Conservation (phyloP, 225 moss, liverwort and hornwort species). For the Thuidium tamariscinum region DNA sequence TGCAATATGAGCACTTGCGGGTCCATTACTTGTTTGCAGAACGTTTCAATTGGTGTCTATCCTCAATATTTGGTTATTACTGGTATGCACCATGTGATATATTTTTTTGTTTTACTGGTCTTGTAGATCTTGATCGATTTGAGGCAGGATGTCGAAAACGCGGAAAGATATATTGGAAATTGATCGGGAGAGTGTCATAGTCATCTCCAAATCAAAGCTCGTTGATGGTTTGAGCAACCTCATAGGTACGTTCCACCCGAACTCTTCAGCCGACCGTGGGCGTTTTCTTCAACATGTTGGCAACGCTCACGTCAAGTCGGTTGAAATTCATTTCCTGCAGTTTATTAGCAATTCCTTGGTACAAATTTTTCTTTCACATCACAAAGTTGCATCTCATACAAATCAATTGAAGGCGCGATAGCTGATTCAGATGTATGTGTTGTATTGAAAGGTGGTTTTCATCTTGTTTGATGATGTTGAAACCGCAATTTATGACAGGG, state of each 20-base stretch:
- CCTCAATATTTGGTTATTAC: not conserved
- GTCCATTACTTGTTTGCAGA: not conserved
- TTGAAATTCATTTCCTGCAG: not conserved
- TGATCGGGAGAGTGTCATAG: slow-evolving; percentile 48
- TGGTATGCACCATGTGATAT: not conserved
- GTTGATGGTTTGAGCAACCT: slow-evolving; percentile 38
- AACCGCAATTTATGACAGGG: slow-evolving; percentile 13
- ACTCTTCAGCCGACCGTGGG: not conserved
- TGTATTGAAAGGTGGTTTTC: not conserved
- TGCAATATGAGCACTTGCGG: not conserved
- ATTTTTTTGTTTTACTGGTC: not conserved
- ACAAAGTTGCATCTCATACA: not conserved
- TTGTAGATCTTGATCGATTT: not conserved
- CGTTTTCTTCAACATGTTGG: not conserved
- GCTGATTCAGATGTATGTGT: not conserved
- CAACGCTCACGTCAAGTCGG: not conserved
- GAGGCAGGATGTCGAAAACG: slow-evolving; percentile 15
- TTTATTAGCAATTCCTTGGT: not conserved
- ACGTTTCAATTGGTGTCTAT: not conserved
- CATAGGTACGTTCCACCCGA: slow-evolving; percentile 17
- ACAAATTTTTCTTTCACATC: not conserved
- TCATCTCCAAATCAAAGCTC: slow-evolving; percentile 38
- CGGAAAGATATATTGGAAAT: slow-evolving; percentile 43
- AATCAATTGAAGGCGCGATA: not conserved
- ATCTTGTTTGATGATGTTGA: not conserved